These are phyloP conservation scores for Cutaneotrichosporon dermatis DNA, from an alignment of 1,284 basidiomycete species.

Conservation along the genomic window DNA sequence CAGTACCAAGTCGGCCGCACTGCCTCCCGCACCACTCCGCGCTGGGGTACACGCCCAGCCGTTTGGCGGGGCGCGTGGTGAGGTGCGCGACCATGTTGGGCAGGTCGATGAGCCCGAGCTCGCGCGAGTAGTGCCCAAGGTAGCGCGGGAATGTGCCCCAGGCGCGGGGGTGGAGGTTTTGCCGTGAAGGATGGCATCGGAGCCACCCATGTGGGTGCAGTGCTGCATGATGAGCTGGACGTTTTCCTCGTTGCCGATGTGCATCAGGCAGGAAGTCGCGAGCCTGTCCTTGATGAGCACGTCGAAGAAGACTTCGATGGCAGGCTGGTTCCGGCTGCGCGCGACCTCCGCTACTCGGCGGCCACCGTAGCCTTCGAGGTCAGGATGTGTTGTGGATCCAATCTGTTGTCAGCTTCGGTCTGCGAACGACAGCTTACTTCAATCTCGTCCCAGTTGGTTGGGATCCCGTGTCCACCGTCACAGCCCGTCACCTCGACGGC, in stretches of 20 bases:
- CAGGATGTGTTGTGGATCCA: constrained; percentile 30
- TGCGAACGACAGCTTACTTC: constrained; percentile 26
- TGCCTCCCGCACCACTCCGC: constrained; percentile 34
- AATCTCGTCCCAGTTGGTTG: constrained; percentile 42
- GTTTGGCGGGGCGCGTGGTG: constrained; percentile 42
- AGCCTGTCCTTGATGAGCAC: constrained; percentile 40
- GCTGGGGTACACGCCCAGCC: constrained; percentile 36
- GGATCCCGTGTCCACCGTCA: constrained; percentile 47
- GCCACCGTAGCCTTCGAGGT: constrained; percentile 23
- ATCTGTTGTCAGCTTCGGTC: constrained; percentile 14
- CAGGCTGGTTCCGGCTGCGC: neutral
- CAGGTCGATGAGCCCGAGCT: constrained; percentile 25
- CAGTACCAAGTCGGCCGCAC: constrained; percentile 44
- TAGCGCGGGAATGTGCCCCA: constrained; percentile 45
- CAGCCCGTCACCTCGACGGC: constrained; percentile 41
- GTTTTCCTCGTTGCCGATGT: constrained; percentile 47
- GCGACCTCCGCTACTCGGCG: constrained; percentile 29
- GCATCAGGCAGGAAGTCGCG: constrained; percentile 42
- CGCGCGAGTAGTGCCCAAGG: constrained; percentile 39
- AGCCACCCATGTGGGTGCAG: constrained; percentile 36
- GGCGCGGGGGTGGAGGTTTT: constrained; percentile 33
- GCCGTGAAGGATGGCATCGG: constrained; percentile 43
- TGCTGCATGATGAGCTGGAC: constrained; percentile 43
- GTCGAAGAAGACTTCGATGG: constrained; percentile 39
- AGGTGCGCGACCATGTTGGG: constrained; percentile 42